phyloP scores from a whole-genome alignment of 257 asterid species.

The Nyctanthes arbortristis region DNA sequence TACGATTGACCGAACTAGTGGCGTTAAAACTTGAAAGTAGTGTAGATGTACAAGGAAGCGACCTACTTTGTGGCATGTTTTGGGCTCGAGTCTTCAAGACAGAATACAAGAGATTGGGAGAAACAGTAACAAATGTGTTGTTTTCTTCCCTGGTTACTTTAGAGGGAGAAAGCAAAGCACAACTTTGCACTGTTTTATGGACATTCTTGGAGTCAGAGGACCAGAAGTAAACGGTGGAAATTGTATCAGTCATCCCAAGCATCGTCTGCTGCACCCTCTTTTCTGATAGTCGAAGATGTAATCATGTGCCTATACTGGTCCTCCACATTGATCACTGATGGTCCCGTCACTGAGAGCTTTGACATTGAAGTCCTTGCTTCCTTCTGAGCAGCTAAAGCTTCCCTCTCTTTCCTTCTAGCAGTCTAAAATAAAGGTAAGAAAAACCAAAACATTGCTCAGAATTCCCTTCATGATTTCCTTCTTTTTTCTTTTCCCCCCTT shows the following conservation, averaged over 20 bases:
- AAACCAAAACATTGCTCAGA: not conserved
- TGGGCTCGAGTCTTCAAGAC: constrained; percentile 12
- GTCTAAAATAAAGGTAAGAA: constrained; percentile 34
- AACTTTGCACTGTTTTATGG: not conserved
- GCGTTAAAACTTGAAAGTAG: constrained; percentile 7
- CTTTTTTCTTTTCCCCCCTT: too few relatives aligned
- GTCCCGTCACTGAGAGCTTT: constrained; percentile 44
- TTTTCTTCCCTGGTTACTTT: not conserved
- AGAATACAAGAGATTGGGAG: not conserved
- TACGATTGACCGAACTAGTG: constrained; percentile 5
- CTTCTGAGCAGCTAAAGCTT: constrained; percentile 72
- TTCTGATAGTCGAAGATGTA: constrained; percentile 44
- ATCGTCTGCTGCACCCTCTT: constrained; percentile 77
- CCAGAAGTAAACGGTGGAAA: not conserved
- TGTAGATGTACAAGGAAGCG: constrained; percentile 27
- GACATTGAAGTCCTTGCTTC: constrained; percentile 53
- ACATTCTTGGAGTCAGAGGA: too few relatives aligned
- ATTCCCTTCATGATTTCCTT: too few relatives aligned
- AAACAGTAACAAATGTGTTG: not conserved
- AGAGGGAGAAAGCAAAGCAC: not conserved
- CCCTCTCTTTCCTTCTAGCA: constrained; percentile 83
- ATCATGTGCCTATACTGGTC: constrained; percentile 80
- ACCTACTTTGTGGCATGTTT: constrained; percentile 18
- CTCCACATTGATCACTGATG: constrained; percentile 59
- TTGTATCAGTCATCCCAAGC: constrained; percentile 75